Base-by-base conservation (phyloP, 1,284 basidiomycete genomes). In the Cutaneotrichosporon sp. region DNA sequence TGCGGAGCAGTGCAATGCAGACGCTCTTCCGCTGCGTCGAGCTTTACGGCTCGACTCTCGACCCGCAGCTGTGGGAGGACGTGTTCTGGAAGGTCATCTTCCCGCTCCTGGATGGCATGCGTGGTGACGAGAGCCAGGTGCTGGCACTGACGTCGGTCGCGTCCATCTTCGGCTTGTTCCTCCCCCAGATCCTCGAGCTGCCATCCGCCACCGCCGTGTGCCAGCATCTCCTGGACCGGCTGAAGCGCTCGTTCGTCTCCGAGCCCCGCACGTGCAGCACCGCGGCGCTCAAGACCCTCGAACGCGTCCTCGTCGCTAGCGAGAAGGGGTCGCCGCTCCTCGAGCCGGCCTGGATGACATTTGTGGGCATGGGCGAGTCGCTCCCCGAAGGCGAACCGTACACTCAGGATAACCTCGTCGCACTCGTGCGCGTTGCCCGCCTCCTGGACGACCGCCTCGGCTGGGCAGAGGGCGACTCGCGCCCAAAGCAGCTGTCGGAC, bases 11-110 rank as follows among this genome's bases (percentile, higher is more conserved):
- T 2, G 92, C 95, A 4, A 95, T 98, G 64, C 92, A 97, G 78
- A 97, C 94, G 2, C 81, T 99, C 61, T 99, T 97, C 82, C 85
- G 94, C 51, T 92, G 93, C 0, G 86, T 98, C 78, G 92, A 96
- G 77, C 85, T 97, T 21, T 98, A 98, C 76, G 95, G 94, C 5
- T 86, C 87, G 11, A 90, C 89, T 2, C 83, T 98, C 55, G 88
- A 88, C 69, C 75, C 85, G 26, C 86, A 86, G 5, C 90, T 90
- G 0, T 99, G 96, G 97, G 87, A 90, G 57, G 86, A 90, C 60
- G 91, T 91, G 68, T 84, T 95, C 31, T 91, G 90, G 89, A 89
- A 90, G 72, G 86, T 98, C 58, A 87, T 92, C 11, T 94, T 97
- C 77, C 93, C 95, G 1, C 83, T 99, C 1, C 81, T 97, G 56